These are phyloP conservation scores for Rhizoctonia solani DNA, from an alignment of 1,284 basidiomycete genomes.

Conservation along the genomic window DNA sequence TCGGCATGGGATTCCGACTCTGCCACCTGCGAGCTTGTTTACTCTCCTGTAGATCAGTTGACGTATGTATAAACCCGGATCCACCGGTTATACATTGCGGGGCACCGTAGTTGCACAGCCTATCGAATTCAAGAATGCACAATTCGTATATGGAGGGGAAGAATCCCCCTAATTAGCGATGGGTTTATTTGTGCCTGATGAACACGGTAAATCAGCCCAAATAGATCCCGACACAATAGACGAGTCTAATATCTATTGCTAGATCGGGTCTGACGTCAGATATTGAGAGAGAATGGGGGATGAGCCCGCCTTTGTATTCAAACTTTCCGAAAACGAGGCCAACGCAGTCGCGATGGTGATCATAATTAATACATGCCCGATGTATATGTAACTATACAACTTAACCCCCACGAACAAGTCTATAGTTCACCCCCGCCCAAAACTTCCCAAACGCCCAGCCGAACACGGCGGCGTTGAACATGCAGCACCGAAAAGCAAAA, in stretches of 20 bases:
- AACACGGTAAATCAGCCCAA: not conserved
- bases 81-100: not conserved
- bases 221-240: slow-evolving; percentile 34
- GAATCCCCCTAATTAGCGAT: not conserved
- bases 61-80: not conserved
- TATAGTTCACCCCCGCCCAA: not conserved
- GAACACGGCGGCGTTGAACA: too few species aligned
- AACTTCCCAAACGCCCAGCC: too few species aligned
- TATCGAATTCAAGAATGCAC: too few species aligned
- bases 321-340: not conserved
- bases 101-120: not conserved
- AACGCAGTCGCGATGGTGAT: not conserved
- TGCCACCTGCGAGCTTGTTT: not conserved
- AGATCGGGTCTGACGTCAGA: slow-evolving; percentile 5
- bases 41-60: slow-evolving; percentile 18
- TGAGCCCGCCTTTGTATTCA: not conserved
- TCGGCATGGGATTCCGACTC: not conserved
- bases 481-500: too few species aligned
- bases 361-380: not conserved
- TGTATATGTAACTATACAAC: not conserved
- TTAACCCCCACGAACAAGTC: not conserved
- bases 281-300: not conserved
- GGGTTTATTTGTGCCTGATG: slow-evolving; percentile 6
- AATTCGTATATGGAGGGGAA: too few species aligned
- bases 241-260: not conserved